phyloP scores from a whole-genome alignment of 2,329 filamentous ascomycete species.

The Annulohypoxylon truncatum region DNA sequence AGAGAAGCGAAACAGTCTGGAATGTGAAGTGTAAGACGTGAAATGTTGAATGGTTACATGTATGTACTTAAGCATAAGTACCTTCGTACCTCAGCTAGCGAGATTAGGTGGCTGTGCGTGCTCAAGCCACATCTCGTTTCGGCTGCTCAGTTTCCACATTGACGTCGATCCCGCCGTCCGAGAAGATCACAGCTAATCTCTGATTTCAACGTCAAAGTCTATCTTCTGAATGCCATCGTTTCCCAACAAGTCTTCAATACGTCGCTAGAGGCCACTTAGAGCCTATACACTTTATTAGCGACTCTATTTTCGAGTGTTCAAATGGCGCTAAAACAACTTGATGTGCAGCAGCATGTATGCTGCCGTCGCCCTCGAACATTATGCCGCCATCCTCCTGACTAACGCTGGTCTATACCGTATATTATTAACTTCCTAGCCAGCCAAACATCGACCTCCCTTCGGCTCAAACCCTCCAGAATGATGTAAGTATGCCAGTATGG shows the following conservation, averaged over 20 bases:
- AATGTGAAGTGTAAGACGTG: not conserved
- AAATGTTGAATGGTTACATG: not conserved
- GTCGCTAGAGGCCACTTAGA: not conserved
- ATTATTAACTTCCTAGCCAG: conserved; percentile 7
- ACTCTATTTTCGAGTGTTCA: not conserved
- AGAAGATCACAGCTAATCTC: conserved; percentile 35
- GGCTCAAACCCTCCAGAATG: not conserved
- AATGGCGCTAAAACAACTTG: not conserved
- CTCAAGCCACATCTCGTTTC: conserved; percentile 35
- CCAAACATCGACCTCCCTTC: not conserved
- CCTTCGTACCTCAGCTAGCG: not conserved
- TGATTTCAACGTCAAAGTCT: conserved; percentile 20
- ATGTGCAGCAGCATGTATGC: conserved; percentile 25
- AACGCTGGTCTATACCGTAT: conserved; percentile 14
- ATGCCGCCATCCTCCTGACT: conserved; percentile 34
- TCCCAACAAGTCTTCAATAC: conserved; percentile 15
- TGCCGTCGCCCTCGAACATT: conserved; percentile 28
- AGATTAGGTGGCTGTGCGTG: conserved; percentile 23
- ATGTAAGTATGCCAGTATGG: conserved; percentile 14
- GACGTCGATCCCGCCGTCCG: conserved; percentile 27
- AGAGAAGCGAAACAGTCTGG: not conserved
- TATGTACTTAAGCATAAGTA: not conserved
- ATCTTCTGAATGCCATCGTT: conserved; percentile 15
- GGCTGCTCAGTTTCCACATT: conserved; percentile 24
- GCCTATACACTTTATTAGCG: not conserved